Conservation (phyloP, 176 grass and related monocot genomes). For the Ananas comosus region DNA sequence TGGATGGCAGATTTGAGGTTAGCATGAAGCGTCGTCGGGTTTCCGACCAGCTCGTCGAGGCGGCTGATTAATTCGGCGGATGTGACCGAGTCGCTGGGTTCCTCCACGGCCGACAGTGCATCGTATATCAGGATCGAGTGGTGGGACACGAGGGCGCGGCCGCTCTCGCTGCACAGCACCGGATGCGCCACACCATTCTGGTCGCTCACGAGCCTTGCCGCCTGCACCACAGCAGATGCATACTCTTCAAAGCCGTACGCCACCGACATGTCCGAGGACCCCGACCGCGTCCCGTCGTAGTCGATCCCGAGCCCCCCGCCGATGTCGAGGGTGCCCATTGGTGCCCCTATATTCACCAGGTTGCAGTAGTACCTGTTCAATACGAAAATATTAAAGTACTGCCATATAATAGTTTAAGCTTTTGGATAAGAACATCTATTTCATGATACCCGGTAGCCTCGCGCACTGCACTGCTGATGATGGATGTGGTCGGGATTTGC, state of each 20-base stretch:
- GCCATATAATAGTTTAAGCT: too few relatives aligned
- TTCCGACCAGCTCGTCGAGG: background rate
- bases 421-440: too few relatives aligned
- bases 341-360: background rate
- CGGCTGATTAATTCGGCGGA: background rate
- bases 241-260: slow-evolving; percentile 27
- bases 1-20: background rate
- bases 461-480: background rate
- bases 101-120: slow-evolving; percentile 13
- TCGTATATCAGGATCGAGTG: slow-evolving; percentile 24
- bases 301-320: slow-evolving; percentile 12
- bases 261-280: slow-evolving; percentile 24
- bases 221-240: slow-evolving; percentile 22
- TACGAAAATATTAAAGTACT: too few relatives aligned
- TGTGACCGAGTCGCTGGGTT: slow-evolving; percentile 5
- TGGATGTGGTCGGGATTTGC: slow-evolving; percentile 13
- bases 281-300: slow-evolving; percentile 18
- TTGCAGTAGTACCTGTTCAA: slow-evolving; percentile 8
- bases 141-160: slow-evolving; percentile 13
- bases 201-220: background rate
- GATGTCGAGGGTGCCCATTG: slow-evolving; percentile 21
- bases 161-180: slow-evolving; percentile 22
- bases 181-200: slow-evolving; percentile 2
- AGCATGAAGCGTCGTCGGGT: background rate
- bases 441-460: background rate